Evolutionary conservation across 2,329 filamentous ascomycete species (phyloP), one percentile per base, ranked within the genome.

Genomic region (Huntiella decipiens): DNA sequence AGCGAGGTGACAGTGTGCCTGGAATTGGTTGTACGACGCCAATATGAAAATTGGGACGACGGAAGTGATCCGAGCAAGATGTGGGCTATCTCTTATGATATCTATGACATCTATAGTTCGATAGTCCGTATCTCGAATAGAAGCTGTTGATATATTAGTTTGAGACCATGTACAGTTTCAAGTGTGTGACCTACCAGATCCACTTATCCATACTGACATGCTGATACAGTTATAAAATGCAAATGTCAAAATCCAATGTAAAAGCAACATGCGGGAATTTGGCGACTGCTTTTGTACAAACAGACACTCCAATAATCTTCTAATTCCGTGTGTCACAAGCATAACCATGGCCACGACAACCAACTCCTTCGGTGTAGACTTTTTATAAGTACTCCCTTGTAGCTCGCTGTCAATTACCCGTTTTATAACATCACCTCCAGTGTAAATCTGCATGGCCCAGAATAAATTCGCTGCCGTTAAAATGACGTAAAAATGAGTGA

Each of bases 161-260:
- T 37, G 17, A 16, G 13, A n/a, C 19, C 13, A 19, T 33, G 38
- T 11, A 31, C 10, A 32, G n/a, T 3, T 13, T 41, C 19, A 40
- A 38, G 37, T 32, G 28, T 4, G 11, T 46, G 35, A 60, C 71
- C 56, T 66, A 86, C 83, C 63, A 43, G 76, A 74, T 44, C 79
- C 82, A 60, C 96, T 85, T 49, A 92, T 70, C 87, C 87, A 95
- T 32, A 94, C 66, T 4, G 82, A 73, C 40, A 93, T 57, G 45
- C 77, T 77, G 54, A 83, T 80, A 48, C 67, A 67, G 4, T 77
- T 56, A 60, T 98, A 98, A 61, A 83, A 96, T 7, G 64, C 61
- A 43, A 91, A 60, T 0, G 86, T 91, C 36, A 95, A 59, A 12
- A 79, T 52, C 79, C 85, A 96, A 58, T 94, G 82, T 12, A 78